These are phyloP conservation scores for Aspergillus taichungensis DNA, from an alignment of 495 filamentous ascomycete genomes.

Conservation along the genomic window DNA sequence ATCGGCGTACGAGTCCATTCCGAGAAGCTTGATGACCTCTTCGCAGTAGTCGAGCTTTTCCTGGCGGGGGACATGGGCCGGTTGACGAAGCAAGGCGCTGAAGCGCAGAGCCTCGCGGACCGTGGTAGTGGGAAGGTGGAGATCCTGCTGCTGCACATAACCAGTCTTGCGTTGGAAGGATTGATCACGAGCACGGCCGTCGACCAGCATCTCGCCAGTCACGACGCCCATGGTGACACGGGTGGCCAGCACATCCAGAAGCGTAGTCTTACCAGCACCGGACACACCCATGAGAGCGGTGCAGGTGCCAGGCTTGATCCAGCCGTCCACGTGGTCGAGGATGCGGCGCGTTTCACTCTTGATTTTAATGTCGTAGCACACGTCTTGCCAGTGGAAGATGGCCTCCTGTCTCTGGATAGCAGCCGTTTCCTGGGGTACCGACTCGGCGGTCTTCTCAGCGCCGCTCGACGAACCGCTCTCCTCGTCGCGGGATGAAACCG, in stretches of 20 bases:
- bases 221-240: constrained; percentile 46
- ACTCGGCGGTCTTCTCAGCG: constrained; percentile 36
- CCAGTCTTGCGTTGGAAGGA: constrained; percentile 92
- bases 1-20: constrained; percentile 56
- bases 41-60: constrained; percentile 88
- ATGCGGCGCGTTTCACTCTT: constrained; percentile 50
- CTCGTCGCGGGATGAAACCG: constrained; percentile 19
- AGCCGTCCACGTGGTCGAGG: constrained; percentile 56
- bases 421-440: constrained; percentile 18
- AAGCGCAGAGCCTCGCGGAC: constrained; percentile 80
- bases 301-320: constrained; percentile 57
- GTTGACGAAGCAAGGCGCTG: constrained; percentile 77
- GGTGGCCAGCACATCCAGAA: constrained; percentile 53
- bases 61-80: constrained; percentile 53
- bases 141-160: constrained; percentile 93
- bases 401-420: constrained; percentile 52
- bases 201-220: constrained; percentile 45
- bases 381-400: constrained; percentile 74
- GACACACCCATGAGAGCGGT: constrained; percentile 57
- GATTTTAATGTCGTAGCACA: constrained; percentile 63
- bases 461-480: constrained; percentile 23
- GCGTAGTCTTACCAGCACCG: constrained; percentile 62
- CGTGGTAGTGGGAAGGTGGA: constrained; percentile 78
- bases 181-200: constrained; percentile 50
- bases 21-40: constrained; percentile 86